Evolutionary conservation across 1,284 basidiomycete genomes (phyloP).

Genomic region (Lentinula novae-zelandiae): DNA sequence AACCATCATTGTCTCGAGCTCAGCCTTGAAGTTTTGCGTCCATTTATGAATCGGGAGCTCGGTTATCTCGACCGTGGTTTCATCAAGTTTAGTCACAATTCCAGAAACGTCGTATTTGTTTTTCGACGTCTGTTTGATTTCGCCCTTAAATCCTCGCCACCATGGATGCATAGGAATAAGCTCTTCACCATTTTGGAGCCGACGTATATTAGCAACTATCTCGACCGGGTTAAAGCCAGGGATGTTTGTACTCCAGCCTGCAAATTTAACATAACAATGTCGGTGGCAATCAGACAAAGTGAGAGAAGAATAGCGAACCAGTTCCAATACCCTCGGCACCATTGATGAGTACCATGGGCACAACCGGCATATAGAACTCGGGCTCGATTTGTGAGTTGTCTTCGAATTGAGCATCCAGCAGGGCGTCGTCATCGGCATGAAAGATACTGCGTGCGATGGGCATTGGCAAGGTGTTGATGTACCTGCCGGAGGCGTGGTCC

Average conservation of each 20-base stretch:
- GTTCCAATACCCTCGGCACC: constrained; percentile 98
- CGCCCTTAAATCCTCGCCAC: constrained; percentile 95
- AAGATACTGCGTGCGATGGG: constrained; percentile 80
- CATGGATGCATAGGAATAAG: constrained; percentile 88
- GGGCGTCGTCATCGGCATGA: constrained; percentile 81
- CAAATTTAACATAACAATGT: constrained; percentile 9
- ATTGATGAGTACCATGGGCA: constrained; percentile 91
- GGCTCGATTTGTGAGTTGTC: constrained; percentile 92
- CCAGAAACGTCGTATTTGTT: constrained; percentile 90
- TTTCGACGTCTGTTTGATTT: constrained; percentile 76
- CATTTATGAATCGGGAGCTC: constrained; percentile 95
- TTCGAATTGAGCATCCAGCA: constrained; percentile 85
- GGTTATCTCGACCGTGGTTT: constrained; percentile 90
- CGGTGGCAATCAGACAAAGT: not conserved
- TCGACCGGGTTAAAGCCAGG: constrained; percentile 94
- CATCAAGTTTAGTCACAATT: constrained; percentile 73
- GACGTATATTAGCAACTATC: constrained; percentile 84
- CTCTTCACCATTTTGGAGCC: constrained; percentile 87
- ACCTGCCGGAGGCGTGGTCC: constrained; percentile 95
- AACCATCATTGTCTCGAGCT: constrained; percentile 75
- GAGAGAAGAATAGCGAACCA: constrained; percentile 42
- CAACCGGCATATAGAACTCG: constrained; percentile 89
- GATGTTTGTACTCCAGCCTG: constrained; percentile 93
- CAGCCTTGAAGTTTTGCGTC: constrained; percentile 92
- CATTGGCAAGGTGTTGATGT: constrained; percentile 89